phyloP scores from a whole-genome alignment of 805 yeast genomes.

The Myxozyma monticola region DNA sequence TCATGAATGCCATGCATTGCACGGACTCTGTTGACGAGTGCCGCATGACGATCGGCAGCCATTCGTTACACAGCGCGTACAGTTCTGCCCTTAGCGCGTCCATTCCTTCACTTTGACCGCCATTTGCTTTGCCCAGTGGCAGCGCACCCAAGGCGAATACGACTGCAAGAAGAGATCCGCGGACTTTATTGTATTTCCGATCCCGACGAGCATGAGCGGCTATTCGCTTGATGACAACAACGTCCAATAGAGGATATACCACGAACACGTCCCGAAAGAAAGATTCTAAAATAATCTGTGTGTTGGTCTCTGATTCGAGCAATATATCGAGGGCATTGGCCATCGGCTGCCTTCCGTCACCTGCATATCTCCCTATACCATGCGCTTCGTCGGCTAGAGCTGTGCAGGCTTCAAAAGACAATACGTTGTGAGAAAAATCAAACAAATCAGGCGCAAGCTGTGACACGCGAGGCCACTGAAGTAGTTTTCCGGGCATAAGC shows the following conservation, averaged over 20 bases:
- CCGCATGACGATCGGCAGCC: neutral
- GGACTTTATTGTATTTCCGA: neutral
- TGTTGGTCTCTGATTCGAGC: neutral
- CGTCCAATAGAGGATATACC: slow-evolving; percentile 4
- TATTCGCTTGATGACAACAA: neutral
- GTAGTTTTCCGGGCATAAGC: neutral
- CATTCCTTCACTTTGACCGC: no score
- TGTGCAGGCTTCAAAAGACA: neutral
- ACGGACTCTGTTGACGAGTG: neutral
- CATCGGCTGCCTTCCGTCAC: no score
- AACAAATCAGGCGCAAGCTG: neutral
- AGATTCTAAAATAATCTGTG: neutral
- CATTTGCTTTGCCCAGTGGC: neutral
- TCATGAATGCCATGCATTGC: neutral
- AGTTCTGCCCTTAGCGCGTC: no score
- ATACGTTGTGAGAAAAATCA: neutral
- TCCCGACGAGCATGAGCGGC: no score
- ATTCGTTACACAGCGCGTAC: neutral
- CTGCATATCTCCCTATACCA: neutral
- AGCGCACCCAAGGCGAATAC: slow-evolving; percentile 2
- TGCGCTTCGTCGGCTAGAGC: neutral
- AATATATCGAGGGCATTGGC: slow-evolving; percentile 1
- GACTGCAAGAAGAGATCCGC: neutral
- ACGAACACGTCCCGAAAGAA: neutral
- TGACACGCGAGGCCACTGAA: slow-evolving; percentile 9